Base-by-base conservation (phyloP, 2,329 filamentous ascomycete species). In the Phaeosphaeriaceae sp. region DNA sequence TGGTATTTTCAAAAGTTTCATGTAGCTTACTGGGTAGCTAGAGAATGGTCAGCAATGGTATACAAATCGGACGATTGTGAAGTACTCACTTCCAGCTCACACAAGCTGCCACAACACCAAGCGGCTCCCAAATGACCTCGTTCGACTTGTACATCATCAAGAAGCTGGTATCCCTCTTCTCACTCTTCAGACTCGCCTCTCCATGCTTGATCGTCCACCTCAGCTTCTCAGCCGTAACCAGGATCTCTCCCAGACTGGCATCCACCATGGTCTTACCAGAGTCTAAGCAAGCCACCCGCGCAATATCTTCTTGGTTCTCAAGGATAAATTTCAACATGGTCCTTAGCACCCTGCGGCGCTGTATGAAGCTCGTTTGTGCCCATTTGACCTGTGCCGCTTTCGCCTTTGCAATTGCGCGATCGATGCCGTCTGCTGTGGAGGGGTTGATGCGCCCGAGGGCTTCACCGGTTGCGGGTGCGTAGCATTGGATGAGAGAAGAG, bases 111-210 rank as follows among this genome's bases (percentile, higher is more conserved):
- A 99, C 91, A 36, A 99, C 92, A 17, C 95, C 95, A 20, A 98
- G 82, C 15, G 95, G 94, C 78, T 99, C 93, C 78, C 96, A 99
- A 50, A 86, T 82, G 25, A 99, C 93, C 61, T 89, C 89, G 74
- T 97, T 97, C 76, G 86, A 88, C 84, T 99, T 99, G 80, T 98
- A 97, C 79, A 89, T 87, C 92, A 99, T 96, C 62, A 99, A 85
- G 47, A 97, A 83, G 77, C 96, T 97, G 1, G 93, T 96, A 5
- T 93, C 92, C 53, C 95, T 85, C 49, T 82, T 82, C 63, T 90
- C 89, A 0, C 92, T 87, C 36, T 79, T 79, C 65, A 99, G 80
- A 0, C 93, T 91, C 70, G 86, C 87, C 78, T 97, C 93, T 68
- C 95, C 95, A 78, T 99, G 92, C 63, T 88, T 83, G 62, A 98